Evolutionary conservation across 225 moss, liverwort and hornwort species (phyloP).

Genomic region (Rhytidiadelphus loreus): DNA sequence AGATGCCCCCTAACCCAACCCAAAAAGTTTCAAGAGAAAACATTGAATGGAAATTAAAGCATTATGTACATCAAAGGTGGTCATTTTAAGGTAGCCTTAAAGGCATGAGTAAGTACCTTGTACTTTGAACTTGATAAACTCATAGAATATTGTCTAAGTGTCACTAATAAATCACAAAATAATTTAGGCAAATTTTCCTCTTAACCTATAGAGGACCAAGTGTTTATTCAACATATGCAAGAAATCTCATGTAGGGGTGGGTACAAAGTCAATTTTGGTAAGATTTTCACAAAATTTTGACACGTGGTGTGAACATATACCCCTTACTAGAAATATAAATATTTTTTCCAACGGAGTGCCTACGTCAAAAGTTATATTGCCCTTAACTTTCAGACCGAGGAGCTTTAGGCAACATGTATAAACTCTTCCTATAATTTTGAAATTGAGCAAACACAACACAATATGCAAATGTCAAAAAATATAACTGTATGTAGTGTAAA

Average conservation of each 20-base stretch:
- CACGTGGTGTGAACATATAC: fast-evolving
- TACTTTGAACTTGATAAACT: not conserved
- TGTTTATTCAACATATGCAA: fast-evolving
- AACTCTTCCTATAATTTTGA: not conserved
- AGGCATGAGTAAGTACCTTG: not conserved
- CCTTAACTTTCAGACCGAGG: fast-evolving
- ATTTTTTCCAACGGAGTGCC: fast-evolving
- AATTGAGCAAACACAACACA: fast-evolving
- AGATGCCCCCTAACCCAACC: fast-evolving
- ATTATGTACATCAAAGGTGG: not conserved
- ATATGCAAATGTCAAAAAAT: not conserved
- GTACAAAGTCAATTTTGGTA: fast-evolving
- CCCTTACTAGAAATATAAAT: fast-evolving
- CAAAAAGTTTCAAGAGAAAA: not conserved
- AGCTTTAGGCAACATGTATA: fast-evolving
- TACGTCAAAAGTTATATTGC: fast-evolving
- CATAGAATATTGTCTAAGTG: not conserved
- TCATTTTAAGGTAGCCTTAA: fast-evolving
- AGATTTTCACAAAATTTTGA: not conserved
- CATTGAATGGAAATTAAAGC: not conserved
- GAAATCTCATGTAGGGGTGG: fast-evolving
- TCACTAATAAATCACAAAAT: not conserved
- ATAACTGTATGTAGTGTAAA: fast-evolving
- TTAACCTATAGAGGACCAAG: not conserved
- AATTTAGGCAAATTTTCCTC: fast-evolving